Conservation (phyloP, 352 stramenopile genomes). For the Blastocystis sp. region DNA sequence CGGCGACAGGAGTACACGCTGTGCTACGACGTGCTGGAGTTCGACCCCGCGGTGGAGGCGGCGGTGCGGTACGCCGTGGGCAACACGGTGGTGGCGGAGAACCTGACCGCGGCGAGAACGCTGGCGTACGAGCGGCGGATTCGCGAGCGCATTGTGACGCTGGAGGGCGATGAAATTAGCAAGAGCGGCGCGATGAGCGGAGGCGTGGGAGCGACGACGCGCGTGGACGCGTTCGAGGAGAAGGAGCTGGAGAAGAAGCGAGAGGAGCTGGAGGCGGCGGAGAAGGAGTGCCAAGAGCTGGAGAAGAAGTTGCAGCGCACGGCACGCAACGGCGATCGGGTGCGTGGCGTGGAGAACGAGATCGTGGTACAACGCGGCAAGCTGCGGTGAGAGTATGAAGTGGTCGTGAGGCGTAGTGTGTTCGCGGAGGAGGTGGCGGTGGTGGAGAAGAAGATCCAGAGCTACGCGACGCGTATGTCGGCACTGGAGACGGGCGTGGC, state of each 20-base stretch:
- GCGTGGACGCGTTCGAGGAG: constrained; percentile 73
- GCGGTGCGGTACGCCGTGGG: constrained; percentile 90
- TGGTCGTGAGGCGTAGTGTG: constrained; percentile 30
- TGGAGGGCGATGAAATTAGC: constrained; percentile 90
- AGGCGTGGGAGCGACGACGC: constrained; percentile 75
- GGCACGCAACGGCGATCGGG: constrained; percentile 17
- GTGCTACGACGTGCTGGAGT: constrained; percentile 90
- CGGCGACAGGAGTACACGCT: constrained; percentile 87
- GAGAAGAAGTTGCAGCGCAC: constrained; percentile 26
- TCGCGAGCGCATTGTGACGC: constrained; percentile 78
- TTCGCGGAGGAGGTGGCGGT: constrained; percentile 74
- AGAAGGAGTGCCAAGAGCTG: constrained; percentile 73
- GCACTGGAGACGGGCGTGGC: constrained; percentile 74
- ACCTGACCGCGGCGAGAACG: constrained; percentile 85
- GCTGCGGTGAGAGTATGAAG: background rate
- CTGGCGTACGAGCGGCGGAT: constrained; percentile 77
- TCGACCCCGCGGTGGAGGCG: constrained; percentile 84
- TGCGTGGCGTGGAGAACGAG: constrained; percentile 40
- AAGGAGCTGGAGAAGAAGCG: constrained; percentile 73
- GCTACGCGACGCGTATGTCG: constrained; percentile 70
- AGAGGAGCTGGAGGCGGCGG: constrained; percentile 74
- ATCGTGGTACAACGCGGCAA: background rate
- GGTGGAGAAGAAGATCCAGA: constrained; percentile 72
- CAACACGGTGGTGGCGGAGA: constrained; percentile 91
- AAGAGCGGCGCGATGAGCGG: constrained; percentile 97